Evolutionary conservation across 2,329 filamentous ascomycete species (phyloP).

Genomic region (Botryotinia globosa): DNA sequence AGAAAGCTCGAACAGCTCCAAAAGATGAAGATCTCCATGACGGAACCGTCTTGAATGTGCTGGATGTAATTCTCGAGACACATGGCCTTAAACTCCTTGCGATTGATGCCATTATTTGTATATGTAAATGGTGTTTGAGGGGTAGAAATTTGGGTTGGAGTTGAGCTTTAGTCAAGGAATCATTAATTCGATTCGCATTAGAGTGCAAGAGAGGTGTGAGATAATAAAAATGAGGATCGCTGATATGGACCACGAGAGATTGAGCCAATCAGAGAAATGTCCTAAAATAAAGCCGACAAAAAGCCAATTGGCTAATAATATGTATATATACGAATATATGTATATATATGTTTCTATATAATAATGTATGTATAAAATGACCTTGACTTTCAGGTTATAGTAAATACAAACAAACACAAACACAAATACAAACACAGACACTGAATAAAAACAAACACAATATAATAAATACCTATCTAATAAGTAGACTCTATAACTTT

Average conservation of each 20-base stretch:
- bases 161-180: constrained; percentile 2
- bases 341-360: not conserved
- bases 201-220: not conserved
- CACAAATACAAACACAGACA: not conserved
- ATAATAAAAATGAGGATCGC: not conserved
- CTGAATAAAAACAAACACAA: not conserved
- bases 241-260: not conserved
- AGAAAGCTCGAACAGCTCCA: constrained; percentile 46
- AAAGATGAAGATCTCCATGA: constrained; percentile 36
- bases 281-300: not conserved
- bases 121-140: not conserved
- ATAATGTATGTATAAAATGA: not conserved
- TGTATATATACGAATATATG: not conserved
- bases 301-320: not conserved
- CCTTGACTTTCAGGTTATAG: not conserved
- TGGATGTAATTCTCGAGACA: constrained; percentile 30
- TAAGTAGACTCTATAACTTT: not conserved
- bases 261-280: not conserved
- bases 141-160: constrained; percentile 1
- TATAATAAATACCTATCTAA: not conserved
- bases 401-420: not conserved
- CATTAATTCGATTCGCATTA: too few relatives aligned
- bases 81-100: constrained; percentile 46
- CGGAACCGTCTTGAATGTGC: constrained; percentile 26
- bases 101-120: constrained; percentile 56